phyloP scores from a whole-genome alignment of 2,329 filamentous ascomycete species.

The Claviceps sp. region DNA sequence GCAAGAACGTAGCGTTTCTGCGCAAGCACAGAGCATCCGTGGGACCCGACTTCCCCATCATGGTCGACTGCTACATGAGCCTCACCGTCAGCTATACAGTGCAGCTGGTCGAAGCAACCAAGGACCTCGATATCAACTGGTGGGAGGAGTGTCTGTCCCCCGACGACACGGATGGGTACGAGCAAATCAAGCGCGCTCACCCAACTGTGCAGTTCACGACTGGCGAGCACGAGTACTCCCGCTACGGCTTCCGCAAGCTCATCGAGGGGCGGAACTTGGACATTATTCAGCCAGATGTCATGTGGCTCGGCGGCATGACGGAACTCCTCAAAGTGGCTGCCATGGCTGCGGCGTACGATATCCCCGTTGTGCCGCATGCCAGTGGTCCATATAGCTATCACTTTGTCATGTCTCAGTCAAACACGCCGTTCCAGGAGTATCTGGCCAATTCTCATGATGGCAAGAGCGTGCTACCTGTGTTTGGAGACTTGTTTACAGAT shows the following conservation, averaged over 20 bases:
- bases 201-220: slow-evolving; percentile 89
- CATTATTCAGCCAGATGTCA: slow-evolving; percentile 90
- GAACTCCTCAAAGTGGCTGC: slow-evolving; percentile 82
- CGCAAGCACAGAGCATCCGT: slow-evolving; percentile 72
- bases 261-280: slow-evolving; percentile 85
- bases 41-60: slow-evolving; percentile 80
- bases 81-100: slow-evolving; percentile 89
- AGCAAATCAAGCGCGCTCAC: slow-evolving; percentile 79
- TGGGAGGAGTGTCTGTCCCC: slow-evolving; percentile 91
- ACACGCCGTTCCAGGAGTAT: slow-evolving; percentile 93
- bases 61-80: slow-evolving; percentile 97
- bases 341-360: slow-evolving; percentile 84
- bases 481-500: slow-evolving; percentile 80
- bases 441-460: slow-evolving; percentile 87
- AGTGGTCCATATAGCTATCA: slow-evolving; percentile 93
- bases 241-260: slow-evolving; percentile 89
- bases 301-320: slow-evolving; percentile 92
- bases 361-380: slow-evolving; percentile 89
- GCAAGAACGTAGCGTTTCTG: slow-evolving; percentile 84
- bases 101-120: slow-evolving; percentile 71
- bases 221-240: slow-evolving; percentile 88
- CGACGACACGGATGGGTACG: slow-evolving; percentile 85
- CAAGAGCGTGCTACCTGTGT: slow-evolving; percentile 79
- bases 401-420: slow-evolving; percentile 86
- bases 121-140: slow-evolving; percentile 85